Evolutionary conservation across 2,329 filamentous ascomycete genomes (phyloP), one percentile per base, ranked within the genome.

Genomic region (Pseudogymnoascus sp.): DNA sequence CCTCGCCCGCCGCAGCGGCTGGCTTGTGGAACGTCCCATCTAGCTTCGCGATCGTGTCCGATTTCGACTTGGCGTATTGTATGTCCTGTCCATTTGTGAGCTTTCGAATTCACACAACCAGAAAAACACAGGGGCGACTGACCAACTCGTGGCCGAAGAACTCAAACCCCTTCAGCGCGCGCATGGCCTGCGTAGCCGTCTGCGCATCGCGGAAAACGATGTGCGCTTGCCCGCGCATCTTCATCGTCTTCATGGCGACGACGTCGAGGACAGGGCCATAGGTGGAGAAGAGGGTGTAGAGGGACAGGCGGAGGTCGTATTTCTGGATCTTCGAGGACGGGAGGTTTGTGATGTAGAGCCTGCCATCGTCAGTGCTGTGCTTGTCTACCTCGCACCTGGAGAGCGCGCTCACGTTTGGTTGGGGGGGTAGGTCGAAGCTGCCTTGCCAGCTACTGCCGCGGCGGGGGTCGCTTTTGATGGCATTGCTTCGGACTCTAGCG

Each of bases 211-310:
- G 85, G 74, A 92, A 97, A 13, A 95, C 89, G 65, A 99, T 80
- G 72, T 97, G 95, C 66, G 95, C 95, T 77, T 99, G 95, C 2
- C 95, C 95, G 60, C 95, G 88, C 93, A 97, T 97, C 78, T 91
- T 91, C 74, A 82, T 82, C 1, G 91, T 96, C 78, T 92, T 96
- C 70, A 97, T 81, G 31, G 91, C 90, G 59, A 97, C 89, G 19
- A 99, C 85, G 74, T 99, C 95, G 64, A 99, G 84, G 14, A 99
- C 89, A 0, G 91, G 86, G 42, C 95, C 95, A 74, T 96, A 96
- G 13, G 92, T 96, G 10, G 92, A 91, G 75, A 97, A 97, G 11
- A 97, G 83, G 75, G 92, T 90, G 78, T 99, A 99, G 31, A 99
- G 82, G 4, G 89, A 88, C 53, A 91, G 88, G 71, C 92, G 87